Evolutionary conservation across 2,329 filamentous ascomycete genomes (phyloP).

Genomic region (Pestalotiopsis sp.): DNA sequence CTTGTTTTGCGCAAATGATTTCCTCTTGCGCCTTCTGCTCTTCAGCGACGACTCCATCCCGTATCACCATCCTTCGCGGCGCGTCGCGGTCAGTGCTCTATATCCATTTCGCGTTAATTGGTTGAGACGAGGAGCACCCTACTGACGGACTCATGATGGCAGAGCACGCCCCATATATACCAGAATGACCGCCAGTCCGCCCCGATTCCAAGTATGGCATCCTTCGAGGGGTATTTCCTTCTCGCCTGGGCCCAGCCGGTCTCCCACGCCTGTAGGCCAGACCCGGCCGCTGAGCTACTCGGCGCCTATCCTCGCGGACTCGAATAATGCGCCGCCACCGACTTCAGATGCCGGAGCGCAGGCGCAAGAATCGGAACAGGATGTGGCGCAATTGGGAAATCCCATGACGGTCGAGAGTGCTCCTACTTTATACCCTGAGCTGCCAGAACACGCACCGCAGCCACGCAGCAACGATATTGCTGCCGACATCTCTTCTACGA

Average conservation of each 20-base stretch:
- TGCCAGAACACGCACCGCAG: not conserved
- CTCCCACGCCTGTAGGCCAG: not conserved
- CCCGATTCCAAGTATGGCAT: constrained; percentile 32
- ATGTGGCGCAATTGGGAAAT: not conserved
- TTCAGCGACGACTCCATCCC: constrained; percentile 13
- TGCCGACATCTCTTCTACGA: not conserved
- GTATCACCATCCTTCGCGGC: not conserved
- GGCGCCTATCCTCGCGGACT: constrained; percentile 9
- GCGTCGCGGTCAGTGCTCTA: not conserved
- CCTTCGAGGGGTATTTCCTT: constrained; percentile 33
- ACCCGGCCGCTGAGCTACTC: constrained; percentile 15
- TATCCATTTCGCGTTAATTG: constrained; percentile 8
- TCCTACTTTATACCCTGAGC: not conserved
- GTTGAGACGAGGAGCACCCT: not conserved
- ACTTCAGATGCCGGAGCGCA: not conserved
- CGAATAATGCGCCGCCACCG: not conserved
- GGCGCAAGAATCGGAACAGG: not conserved
- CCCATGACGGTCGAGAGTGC: not conserved
- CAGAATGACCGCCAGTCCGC: constrained; percentile 27
- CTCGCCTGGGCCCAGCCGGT: constrained; percentile 15
- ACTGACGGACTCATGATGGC: not conserved
- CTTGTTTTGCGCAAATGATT: constrained; percentile 23
- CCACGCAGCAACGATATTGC: not conserved
- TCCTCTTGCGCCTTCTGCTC: constrained; percentile 28
- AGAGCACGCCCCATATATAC: constrained; percentile 11